These are phyloP conservation scores for Penicillium parvum DNA, from an alignment of 495 filamentous ascomycete species.

Conservation along the genomic window DNA sequence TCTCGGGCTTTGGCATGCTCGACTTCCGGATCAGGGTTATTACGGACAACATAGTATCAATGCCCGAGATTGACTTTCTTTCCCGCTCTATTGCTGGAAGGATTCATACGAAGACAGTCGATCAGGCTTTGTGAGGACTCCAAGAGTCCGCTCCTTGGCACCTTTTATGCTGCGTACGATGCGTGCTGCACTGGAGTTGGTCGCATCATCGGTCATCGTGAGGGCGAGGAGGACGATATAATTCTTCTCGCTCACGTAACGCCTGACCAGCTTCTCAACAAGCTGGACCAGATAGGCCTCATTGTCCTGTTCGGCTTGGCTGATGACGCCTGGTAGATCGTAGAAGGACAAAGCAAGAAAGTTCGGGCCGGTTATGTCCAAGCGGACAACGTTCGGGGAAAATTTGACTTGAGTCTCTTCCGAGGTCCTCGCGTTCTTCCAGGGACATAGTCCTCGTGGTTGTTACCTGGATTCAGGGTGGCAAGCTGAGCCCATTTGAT, in stretches of 20 bases:
- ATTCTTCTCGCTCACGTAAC: constrained; percentile 59
- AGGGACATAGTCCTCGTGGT: constrained; percentile 46
- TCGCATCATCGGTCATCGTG: constrained; percentile 69
- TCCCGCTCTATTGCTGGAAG: constrained; percentile 48
- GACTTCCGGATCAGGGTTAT: constrained; percentile 47
- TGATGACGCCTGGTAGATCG: constrained; percentile 77
- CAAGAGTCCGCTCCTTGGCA: constrained; percentile 60
- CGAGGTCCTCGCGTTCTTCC: constrained; percentile 30
- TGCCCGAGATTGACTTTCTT: constrained; percentile 57
- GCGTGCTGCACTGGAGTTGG: constrained; percentile 63
- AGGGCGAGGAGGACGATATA: constrained; percentile 71
- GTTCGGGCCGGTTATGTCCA: constrained; percentile 66
- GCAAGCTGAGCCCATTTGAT: constrained; percentile 70
- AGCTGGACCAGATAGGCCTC: constrained; percentile 61
- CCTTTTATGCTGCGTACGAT: constrained; percentile 52
- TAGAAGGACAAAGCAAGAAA: constrained; percentile 73
- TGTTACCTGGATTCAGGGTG: constrained; percentile 54
- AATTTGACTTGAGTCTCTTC: constrained; percentile 53
- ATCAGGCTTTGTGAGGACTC: constrained; percentile 80
- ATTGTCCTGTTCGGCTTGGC: constrained; percentile 54
- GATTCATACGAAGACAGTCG: constrained; percentile 47
- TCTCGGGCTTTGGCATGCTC: constrained; percentile 49
- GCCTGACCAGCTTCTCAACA: constrained; percentile 61
- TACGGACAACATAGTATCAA: constrained; percentile 63
- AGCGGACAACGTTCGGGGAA: constrained; percentile 68